Evolutionary conservation across 331 rosid genomes (phyloP), one percentile per base, ranked within the genome.

Genomic region (Arachis monticola): DNA sequence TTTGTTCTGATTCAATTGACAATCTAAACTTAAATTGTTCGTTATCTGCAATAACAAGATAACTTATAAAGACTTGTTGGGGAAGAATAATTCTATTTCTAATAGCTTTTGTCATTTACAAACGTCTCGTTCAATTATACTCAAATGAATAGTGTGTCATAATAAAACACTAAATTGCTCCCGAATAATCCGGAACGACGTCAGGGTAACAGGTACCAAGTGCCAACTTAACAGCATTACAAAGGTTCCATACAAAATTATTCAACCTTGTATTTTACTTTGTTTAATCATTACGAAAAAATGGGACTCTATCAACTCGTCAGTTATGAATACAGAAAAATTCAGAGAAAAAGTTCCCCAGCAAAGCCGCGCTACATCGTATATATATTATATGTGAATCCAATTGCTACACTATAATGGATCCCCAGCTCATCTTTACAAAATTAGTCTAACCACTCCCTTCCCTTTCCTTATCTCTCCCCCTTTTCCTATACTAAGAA

Each of bases 341-440:
- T 73, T 77, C 52, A 60, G 58, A 65, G 60, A 62, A 32, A 82
- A 68, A 38, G 44, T 72, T 66, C 73, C 85, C 88, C 67, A 69
- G 79, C 81, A 77, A 81, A 78, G 82, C 55, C 89, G 79, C 65
- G 72, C 74, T 58, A 81, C 65, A 55, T 13, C 46, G 82, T 78
- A 71, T 79, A 11, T 85, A 31, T 74, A 46, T 83, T 85, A 31
- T 74, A 46, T 83, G 81, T 70, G 70, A 82, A 78, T 60, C 76
- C 81, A 78, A 46, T 80, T 79, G 72, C 86, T 83, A 79, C 71
- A 71, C 59, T 30, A 9, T 32, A 47, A 74, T 51, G 80, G 69
- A 81, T 81, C 81, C 81, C 89, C 88, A 74, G 79, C 87, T 78
- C 88, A 79, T 79, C 88, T 90, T 87, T 84, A 93, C 96, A 89